Percentiles rank a stretch among this genome's conserved stretches.
Conservation (phyloP, 2,329 filamentous ascomycete species). For the Paraphoma sp. region DNA sequence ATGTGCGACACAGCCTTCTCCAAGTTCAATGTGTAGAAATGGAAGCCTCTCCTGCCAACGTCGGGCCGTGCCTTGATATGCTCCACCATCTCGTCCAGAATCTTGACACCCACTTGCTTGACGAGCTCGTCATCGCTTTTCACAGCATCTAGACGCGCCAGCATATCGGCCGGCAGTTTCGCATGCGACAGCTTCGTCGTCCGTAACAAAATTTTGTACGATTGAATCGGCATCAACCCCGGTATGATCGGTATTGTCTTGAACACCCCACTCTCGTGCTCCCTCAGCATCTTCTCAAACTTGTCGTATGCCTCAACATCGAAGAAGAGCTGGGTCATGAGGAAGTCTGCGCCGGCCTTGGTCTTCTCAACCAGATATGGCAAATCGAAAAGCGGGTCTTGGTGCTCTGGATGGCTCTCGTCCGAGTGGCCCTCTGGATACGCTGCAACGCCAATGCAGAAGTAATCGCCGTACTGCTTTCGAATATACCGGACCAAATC, state of each 20-base stretch:
- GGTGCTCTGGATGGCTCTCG: conserved; percentile 84
- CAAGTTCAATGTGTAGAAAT: conserved; percentile 96
- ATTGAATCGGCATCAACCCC: conserved; percentile 96
- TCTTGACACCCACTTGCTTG: conserved; percentile 79
- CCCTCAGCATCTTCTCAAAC: conserved; percentile 78
- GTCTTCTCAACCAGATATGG: conserved; percentile 91
- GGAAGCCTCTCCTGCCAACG: conserved; percentile 69
- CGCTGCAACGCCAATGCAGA: conserved; percentile 91
- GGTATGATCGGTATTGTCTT: conserved; percentile 89
- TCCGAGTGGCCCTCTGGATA: conserved; percentile 97
- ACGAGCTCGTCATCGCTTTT: conserved; percentile 82
- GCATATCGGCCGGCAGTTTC: conserved; percentile 73
- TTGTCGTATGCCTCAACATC: conserved; percentile 81
- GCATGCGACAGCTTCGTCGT: conserved; percentile 96
- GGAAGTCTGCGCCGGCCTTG: conserved; percentile 90
- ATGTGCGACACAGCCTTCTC: conserved; percentile 97
- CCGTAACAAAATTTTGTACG: conserved; percentile 91
- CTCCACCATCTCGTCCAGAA: conserved; percentile 83
- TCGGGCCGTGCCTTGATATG: conserved; percentile 71
- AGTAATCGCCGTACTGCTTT: conserved; percentile 87
- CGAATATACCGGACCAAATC: conserved; percentile 92
- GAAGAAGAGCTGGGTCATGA: conserved; percentile 99
- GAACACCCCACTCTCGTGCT: conserved; percentile 85
- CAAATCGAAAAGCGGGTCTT: conserved; percentile 71
- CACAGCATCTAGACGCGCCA: conserved; percentile 73